These are phyloP conservation scores for Suillus sp. DNA, from an alignment of 768 basidiomycete species.

Conservation along the genomic window DNA sequence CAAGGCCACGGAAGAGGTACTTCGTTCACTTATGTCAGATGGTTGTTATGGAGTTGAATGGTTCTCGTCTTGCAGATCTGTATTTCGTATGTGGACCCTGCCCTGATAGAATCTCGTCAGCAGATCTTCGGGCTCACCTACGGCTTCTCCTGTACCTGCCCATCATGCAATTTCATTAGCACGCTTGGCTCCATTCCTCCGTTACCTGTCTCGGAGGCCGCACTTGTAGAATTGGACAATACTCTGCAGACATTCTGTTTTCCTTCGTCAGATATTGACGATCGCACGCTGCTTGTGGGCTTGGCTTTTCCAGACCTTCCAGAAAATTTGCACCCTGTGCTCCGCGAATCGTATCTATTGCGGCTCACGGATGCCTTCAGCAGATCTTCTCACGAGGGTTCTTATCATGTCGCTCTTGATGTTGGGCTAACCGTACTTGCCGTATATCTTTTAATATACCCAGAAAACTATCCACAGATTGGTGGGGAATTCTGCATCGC, in stretches of 20 bases:
- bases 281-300: conserved; percentile 14
- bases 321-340: conserved; percentile 32
- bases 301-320: conserved; percentile 28
- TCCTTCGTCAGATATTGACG: conserved; percentile 27
- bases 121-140: conserved; percentile 63
- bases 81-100: conserved; percentile 79
- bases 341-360: conserved; percentile 62
- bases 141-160: conserved; percentile 66
- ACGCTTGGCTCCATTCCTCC: conserved; percentile 41
- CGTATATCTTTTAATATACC: conserved; percentile 71
- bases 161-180: conserved; percentile 53
- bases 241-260: conserved; percentile 44
- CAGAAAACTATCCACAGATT: conserved; percentile 78
- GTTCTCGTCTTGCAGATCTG: conserved; percentile 52
- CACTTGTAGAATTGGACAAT: conserved; percentile 22
- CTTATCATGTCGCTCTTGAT: conserved; percentile 51
- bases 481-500: conserved; percentile 44
- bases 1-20: conserved; percentile 63
- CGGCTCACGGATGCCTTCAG: conserved; percentile 65
- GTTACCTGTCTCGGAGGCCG: conserved; percentile 31
- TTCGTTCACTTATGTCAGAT: conserved; percentile 2
- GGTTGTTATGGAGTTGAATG: not conserved
- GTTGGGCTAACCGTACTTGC: conserved; percentile 62
- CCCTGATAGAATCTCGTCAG: conserved; percentile 60
- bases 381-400: conserved; percentile 66